phyloP scores from a whole-genome alignment of 2,329 filamentous ascomycete species.

The Alternaria incomplexa region DNA sequence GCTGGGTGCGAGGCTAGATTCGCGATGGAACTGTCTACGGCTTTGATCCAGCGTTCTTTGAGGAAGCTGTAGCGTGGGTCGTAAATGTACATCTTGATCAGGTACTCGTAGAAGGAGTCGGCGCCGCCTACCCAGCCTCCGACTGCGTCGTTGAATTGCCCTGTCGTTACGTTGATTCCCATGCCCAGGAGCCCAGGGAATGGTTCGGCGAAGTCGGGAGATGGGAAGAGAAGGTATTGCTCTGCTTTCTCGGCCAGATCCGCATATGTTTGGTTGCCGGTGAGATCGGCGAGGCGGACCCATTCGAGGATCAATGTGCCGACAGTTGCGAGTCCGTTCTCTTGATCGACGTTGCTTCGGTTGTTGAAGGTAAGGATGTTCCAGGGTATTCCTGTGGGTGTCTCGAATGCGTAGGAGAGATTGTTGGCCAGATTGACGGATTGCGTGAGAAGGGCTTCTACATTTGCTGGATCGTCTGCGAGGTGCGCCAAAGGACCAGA shows the following conservation, averaged over 20 bases:
- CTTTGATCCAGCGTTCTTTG: constrained; percentile 74
- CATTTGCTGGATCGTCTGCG: constrained; percentile 53
- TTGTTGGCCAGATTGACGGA: constrained; percentile 72
- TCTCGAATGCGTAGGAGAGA: constrained; percentile 79
- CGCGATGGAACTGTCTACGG: constrained; percentile 76
- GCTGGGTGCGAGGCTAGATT: constrained; percentile 73
- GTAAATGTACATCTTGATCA: constrained; percentile 91
- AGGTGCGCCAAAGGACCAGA: constrained; percentile 67
- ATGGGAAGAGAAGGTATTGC: constrained; percentile 70
- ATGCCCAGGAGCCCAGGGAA: constrained; percentile 79
- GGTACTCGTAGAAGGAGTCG: constrained; percentile 87
- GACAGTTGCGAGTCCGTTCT: constrained; percentile 76
- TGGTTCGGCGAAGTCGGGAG: constrained; percentile 68
- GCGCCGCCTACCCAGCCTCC: constrained; percentile 80
- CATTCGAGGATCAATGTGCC: constrained; percentile 85
- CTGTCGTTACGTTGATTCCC: constrained; percentile 67
- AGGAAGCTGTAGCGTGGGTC: constrained; percentile 71
- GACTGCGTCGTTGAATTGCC: constrained; percentile 67
- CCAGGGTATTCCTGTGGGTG: constrained; percentile 74
- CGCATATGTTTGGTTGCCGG: constrained; percentile 70
- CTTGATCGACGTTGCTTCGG: constrained; percentile 54
- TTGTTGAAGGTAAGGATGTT: constrained; percentile 70
- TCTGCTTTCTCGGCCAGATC: constrained; percentile 71
- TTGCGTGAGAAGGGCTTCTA: constrained; percentile 69
- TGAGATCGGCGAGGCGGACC: constrained; percentile 79